Base-by-base conservation (phyloP, 2,329 filamentous ascomycete species). In the Fusarium bactridioides region DNA sequence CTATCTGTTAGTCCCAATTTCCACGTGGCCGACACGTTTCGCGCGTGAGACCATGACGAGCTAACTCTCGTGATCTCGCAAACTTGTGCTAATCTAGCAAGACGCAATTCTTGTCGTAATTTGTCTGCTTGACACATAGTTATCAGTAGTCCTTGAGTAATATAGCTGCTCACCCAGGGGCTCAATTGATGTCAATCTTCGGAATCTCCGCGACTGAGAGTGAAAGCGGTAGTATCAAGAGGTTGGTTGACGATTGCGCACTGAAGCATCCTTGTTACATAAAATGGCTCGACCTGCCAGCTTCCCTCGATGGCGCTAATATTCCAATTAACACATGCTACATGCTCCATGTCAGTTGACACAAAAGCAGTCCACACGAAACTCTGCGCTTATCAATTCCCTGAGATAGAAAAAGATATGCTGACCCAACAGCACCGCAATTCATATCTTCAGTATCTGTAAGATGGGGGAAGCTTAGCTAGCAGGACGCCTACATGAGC, bases 11-110 rank as follows among this genome's bases (percentile, higher is more conserved):
- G 38, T 23, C 8, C 18, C 13, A 45, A 21, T 33, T n/a, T 40
- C 64, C 66, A 69, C 66, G 66, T 69, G 66, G 66, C 40, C 45
- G 45, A 47, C 58, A 69, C 66, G 58, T 69, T 69, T 33, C 37
- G 29, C 31, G 38, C 57, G 37, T 27, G 21, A 44, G 64, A 25
- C 41, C 35, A 67, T 61, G 37, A 18, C 48, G 37, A 29, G 10
- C 57, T 61, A 55, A 31, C 15, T 10, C 10, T 23, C 31, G 25
- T 48, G 23, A 31, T 53, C 40, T 47, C 23, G 16, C 25, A 37
- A 18, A n/a, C 25, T 29, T 35, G 38, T 45, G 19, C 23, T 25
- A 13, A 16, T 44, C 31, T 40, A 33, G 23, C 10, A 40, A 29
- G 53, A 47, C 4, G 15, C 12, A 38, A 18, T 18, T 15, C 8